Evolutionary conservation across 2,329 filamentous ascomycete genomes (phyloP).

Genomic region (Fusarium oligoseptatum): DNA sequence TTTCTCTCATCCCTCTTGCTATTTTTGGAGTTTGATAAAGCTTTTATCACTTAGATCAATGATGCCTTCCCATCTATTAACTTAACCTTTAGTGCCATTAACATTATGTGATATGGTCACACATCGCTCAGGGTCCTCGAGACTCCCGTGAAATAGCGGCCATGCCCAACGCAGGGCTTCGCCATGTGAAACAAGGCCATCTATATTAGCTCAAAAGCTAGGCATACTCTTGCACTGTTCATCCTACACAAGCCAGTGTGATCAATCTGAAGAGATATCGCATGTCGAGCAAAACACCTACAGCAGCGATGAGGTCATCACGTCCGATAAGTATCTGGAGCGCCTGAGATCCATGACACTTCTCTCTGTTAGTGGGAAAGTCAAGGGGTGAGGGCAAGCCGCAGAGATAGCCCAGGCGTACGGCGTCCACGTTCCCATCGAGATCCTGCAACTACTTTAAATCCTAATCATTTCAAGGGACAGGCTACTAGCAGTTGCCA

Average conservation of each 20-base stretch:
- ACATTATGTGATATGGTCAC: not conserved
- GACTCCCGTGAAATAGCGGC: not conserved
- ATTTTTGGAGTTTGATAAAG: not conserved
- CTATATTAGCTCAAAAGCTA: too few relatives aligned
- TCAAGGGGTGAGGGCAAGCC: not conserved
- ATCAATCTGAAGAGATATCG: not conserved
- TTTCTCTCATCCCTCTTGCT: not conserved
- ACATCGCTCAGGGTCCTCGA: not conserved
- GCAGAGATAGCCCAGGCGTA: not conserved
- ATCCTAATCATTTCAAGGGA: not conserved
- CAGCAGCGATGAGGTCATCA: not conserved
- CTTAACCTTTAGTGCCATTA: not conserved
- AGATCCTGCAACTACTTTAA: not conserved
- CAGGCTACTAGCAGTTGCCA: not conserved
- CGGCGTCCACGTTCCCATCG: not conserved
- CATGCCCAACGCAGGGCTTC: not conserved
- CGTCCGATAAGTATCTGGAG: not conserved
- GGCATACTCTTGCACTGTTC: not conserved
- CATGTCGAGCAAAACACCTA: not conserved
- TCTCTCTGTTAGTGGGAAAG: not conserved
- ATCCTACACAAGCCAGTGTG: not conserved
- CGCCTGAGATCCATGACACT: not conserved
- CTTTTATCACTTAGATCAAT: not conserved
- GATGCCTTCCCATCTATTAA: not conserved
- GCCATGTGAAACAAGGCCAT: too few relatives aligned